Evolutionary conservation across 805 yeast species (phyloP), one percentile per base, ranked within the genome.

Genomic region (Candida cerambycidarum): DNA sequence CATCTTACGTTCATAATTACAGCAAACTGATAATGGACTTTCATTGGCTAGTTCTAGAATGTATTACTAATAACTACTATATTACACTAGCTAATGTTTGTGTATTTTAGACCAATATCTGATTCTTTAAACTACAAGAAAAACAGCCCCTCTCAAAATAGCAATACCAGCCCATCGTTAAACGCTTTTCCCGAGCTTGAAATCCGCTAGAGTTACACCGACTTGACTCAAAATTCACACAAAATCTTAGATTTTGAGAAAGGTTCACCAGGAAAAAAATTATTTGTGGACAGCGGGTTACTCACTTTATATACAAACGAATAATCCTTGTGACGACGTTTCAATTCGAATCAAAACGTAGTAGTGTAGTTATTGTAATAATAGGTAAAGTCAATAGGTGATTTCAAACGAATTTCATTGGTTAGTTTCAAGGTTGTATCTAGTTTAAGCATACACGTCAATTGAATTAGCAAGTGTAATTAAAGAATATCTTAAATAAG

Each of bases 211-310:
- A 21, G 5, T 21, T 21, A 6, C 23, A 21, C 23, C 33, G 9
- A n/a, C n/a, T n/a, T n/a, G n/a, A n/a, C n/a, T n/a, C n/a, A n/a
- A n/a, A n/a, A n/a, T n/a, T n/a, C 4, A 9, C 21, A 12, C 7
- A 16, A 30, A 16, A 6, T 21, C 23, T 21, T 8, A 21, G 8
- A 21, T 21, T 34, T n/a, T 14, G 25, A 34, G 38, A 34, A 24
- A 34, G 21, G 29, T 15, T 17, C 25, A 32, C 30, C 38, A 34
- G 38, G 38, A 34, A 34, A 34, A 34, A 34, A 34, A 34, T 23
- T 34, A 34, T 34, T 34, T 34, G 38, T 34, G 38, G 38, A 34
- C 38, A 34, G 38, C 38, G 38, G 29, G 38, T 23, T 23, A 34
- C 5, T 14, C 27, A 21, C 18, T 21, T 10, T 24, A 34, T 18